These are phyloP conservation scores for Backusella parvicylindrica DNA, from an alignment of 192 early-diverging fungal genomes.

Conservation along the genomic window DNA sequence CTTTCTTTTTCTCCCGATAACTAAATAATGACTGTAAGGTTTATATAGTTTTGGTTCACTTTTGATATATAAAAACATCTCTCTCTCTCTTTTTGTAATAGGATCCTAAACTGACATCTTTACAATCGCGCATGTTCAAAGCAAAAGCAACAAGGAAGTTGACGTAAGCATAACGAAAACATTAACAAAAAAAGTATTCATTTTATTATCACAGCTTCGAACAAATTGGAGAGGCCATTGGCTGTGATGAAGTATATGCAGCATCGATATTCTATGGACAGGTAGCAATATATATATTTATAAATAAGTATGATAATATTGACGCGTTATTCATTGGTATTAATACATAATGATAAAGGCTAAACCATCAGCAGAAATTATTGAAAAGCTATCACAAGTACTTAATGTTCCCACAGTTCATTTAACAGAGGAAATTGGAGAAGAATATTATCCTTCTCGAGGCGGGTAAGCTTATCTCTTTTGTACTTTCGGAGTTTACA, in stretches of 20 bases:
- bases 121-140: slow-evolving; percentile 23
- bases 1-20: not conserved
- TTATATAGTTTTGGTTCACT: not conserved
- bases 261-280: slow-evolving; percentile 69
- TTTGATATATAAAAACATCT: not conserved
- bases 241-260: slow-evolving; percentile 62
- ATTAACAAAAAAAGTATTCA: not conserved
- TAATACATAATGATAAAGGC: too few species aligned
- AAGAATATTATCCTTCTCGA: slow-evolving; percentile 35
- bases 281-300: too few species aligned
- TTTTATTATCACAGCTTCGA: slow-evolving; percentile 45
- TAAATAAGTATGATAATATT: too few species aligned
- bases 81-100: not conserved
- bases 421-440: slow-evolving; percentile 27
- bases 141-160: slow-evolving; percentile 31
- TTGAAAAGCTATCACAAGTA: slow-evolving; percentile 26
- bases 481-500: not conserved
- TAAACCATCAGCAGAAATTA: slow-evolving; percentile 33
- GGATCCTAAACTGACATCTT: slow-evolving; percentile 21
- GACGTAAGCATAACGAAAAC: slow-evolving; percentile 17
- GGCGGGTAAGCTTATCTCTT: slow-evolving; percentile 31
- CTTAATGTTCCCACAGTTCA: slow-evolving; percentile 34
- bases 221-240: slow-evolving; percentile 49
- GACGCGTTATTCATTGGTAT: too few species aligned
- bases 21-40: not conserved